phyloP scores from a whole-genome alignment of 345 rosid genomes.

The Eucalyptus regnans region DNA sequence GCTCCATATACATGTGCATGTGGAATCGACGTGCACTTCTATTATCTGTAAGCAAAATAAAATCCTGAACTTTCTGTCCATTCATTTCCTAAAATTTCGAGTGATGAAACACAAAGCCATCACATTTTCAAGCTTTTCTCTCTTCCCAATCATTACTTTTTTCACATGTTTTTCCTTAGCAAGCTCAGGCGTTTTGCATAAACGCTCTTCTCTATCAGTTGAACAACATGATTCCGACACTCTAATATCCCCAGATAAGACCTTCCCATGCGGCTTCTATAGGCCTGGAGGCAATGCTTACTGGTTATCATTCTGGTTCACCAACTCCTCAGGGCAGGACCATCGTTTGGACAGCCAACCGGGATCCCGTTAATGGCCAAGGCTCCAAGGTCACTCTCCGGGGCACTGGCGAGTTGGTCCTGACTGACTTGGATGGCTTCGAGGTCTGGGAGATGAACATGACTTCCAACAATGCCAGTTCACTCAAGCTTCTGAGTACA shows the following conservation, averaged over 20 bases:
- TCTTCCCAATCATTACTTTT: not conserved
- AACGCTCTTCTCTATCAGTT: constrained; percentile 11
- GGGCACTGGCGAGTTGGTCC: constrained; percentile 9
- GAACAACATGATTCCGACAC: constrained; percentile 2
- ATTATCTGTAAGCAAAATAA: not conserved
- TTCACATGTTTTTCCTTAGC: not conserved
- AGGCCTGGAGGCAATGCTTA: constrained; percentile 18
- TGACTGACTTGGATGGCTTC: constrained; percentile 19
- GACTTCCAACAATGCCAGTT: not conserved
- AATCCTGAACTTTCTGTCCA: not conserved
- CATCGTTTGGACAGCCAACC: constrained; percentile 38
- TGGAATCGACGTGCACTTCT: not conserved
- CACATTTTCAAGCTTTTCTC: not conserved
- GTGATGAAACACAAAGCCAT: not conserved
- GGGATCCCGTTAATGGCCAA: constrained; percentile 20
- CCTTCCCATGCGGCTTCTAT: constrained; percentile 29
- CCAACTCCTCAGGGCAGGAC: constrained; percentile 6
- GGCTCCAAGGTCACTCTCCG: constrained; percentile 23
- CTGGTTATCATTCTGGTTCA: constrained; percentile 34
- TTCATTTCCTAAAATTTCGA: not conserved
- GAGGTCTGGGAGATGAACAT: constrained; percentile 13
- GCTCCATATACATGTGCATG: not conserved
- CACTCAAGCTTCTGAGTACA: constrained; percentile 18
- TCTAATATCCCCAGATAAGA: constrained; percentile 7
- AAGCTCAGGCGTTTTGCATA: not conserved